phyloP scores from a whole-genome alignment of 2,329 filamentous ascomycete genomes.

The Ophiostoma populinum region DNA sequence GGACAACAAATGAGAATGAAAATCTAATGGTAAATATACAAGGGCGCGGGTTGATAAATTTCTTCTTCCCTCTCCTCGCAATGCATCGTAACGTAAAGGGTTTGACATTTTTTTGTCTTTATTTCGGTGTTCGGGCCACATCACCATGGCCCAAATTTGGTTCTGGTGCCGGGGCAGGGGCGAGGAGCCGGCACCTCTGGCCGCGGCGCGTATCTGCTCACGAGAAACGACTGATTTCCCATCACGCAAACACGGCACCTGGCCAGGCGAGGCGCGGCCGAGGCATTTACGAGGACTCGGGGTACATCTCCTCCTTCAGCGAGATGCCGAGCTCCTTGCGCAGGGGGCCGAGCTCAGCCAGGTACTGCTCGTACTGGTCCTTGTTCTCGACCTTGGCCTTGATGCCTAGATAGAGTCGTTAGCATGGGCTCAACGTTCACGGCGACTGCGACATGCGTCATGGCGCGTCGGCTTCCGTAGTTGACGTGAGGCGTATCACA shows the following conservation, averaged over 20 bases:
- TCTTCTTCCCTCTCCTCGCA: not conserved
- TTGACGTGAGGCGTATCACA: slow-evolving; percentile 15
- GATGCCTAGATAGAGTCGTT: slow-evolving; percentile 45
- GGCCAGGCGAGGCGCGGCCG: too few relatives aligned
- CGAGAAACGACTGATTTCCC: too few relatives aligned
- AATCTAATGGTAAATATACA: not conserved
- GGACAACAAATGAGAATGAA: not conserved
- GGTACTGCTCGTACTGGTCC: slow-evolving; percentile 90
- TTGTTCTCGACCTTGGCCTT: slow-evolving; percentile 99
- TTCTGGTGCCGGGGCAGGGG: too few relatives aligned
- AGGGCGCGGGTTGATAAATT: not conserved
- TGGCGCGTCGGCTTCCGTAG: not conserved
- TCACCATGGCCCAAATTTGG: too few relatives aligned
- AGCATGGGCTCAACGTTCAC: too few relatives aligned
- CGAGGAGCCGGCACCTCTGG: too few relatives aligned
- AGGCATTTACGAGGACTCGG: slow-evolving; percentile 20
- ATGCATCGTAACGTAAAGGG: not conserved
- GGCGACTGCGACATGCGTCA: too few relatives aligned
- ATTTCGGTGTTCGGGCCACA: too few relatives aligned
- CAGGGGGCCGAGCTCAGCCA: slow-evolving; percentile 79
- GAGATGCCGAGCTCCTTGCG: slow-evolving; percentile 84
- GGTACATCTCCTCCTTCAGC: slow-evolving; percentile 87
- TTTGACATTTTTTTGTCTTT: not conserved
- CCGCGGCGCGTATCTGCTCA: too few relatives aligned
- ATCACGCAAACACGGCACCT: too few relatives aligned